These are phyloP conservation scores for Agapanthus africanus DNA, from an alignment of 106 monocot species.

Conservation along the genomic window DNA sequence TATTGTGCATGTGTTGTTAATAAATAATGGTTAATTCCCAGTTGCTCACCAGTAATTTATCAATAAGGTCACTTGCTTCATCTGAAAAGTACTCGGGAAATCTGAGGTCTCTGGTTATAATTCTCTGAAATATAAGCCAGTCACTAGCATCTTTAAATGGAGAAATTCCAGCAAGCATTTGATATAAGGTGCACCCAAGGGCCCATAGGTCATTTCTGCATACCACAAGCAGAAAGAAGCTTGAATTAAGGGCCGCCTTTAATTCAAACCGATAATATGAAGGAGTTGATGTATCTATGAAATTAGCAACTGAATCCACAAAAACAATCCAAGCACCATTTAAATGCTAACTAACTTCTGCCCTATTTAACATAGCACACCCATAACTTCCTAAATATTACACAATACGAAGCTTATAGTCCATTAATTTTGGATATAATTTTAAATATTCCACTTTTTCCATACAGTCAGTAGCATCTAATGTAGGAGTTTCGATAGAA, in stretches of 20 bases:
- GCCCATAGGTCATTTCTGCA: constrained; percentile 97
- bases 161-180: constrained; percentile 92
- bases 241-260: background rate
- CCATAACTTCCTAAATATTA: too few relatives aligned
- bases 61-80: constrained; percentile 81
- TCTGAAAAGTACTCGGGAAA: constrained; percentile 86
- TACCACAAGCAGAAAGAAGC: constrained; percentile 1
- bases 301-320: too few relatives aligned
- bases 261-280: background rate
- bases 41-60: constrained; percentile 72
- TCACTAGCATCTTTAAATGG: constrained; percentile 92
- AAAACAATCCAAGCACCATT: too few relatives aligned
- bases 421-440: too few relatives aligned
- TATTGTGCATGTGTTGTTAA: background rate
- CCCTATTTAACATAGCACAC: too few relatives aligned
- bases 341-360: too few relatives aligned
- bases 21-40: background rate
- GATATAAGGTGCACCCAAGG: constrained; percentile 93
- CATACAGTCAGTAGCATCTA: too few relatives aligned
- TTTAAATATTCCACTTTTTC: too few relatives aligned
- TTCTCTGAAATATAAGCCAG: constrained; percentile 88
- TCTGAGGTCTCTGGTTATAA: constrained; percentile 66
- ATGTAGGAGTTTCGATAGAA: too few relatives aligned
- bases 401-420: too few relatives aligned
- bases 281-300: background rate